A percentile compares a stretch with the other conserved stretches of the same genome.
phyloP scores from a whole-genome alignment of 2,329 filamentous ascomycete species.

The Chaetomiaceae sp. region DNA sequence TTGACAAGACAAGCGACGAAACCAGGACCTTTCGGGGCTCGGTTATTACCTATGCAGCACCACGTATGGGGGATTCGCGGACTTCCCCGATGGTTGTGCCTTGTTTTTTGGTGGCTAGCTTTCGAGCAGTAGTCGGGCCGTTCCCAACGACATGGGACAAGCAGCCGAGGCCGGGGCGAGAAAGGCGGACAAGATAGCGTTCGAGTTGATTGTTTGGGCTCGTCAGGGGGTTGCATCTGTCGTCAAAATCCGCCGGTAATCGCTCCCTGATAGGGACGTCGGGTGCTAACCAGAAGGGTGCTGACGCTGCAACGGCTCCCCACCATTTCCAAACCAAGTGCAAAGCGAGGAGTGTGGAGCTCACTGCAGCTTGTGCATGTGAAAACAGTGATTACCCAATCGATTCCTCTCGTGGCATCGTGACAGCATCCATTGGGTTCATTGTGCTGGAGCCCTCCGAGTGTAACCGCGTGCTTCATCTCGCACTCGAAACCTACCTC shows the following conservation, averaged over 20 bases:
- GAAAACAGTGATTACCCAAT: conserved; percentile 5
- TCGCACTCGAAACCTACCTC: not conserved
- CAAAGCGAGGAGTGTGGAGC: too few species aligned
- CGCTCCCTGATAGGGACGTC: too few species aligned
- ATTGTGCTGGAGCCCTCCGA: not conserved
- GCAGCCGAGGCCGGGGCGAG: conserved; percentile 18
- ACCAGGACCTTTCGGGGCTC: too few species aligned
- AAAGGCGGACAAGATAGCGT: conserved; percentile 10
- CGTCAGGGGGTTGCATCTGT: not conserved
- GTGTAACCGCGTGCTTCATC: conserved; percentile 2
- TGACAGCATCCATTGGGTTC: not conserved
- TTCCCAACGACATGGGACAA: conserved; percentile 5
- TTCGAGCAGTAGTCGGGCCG: conserved; percentile 17
- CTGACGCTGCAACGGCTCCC: too few species aligned
- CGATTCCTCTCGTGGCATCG: conserved; percentile 5
- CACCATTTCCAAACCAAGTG: too few species aligned
- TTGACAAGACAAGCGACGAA: too few species aligned
- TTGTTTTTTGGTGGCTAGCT: too few species aligned
- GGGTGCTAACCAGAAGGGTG: too few species aligned
- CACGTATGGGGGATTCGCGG: too few species aligned
- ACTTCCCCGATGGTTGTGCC: too few species aligned
- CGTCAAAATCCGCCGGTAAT: not conserved
- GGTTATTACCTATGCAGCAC: too few species aligned
- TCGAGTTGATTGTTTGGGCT: not conserved
- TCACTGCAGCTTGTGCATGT: conserved; percentile 4